Evolutionary conservation across 2,329 filamentous ascomycete genomes (phyloP).

Genomic region (Paraphoma sp.): DNA sequence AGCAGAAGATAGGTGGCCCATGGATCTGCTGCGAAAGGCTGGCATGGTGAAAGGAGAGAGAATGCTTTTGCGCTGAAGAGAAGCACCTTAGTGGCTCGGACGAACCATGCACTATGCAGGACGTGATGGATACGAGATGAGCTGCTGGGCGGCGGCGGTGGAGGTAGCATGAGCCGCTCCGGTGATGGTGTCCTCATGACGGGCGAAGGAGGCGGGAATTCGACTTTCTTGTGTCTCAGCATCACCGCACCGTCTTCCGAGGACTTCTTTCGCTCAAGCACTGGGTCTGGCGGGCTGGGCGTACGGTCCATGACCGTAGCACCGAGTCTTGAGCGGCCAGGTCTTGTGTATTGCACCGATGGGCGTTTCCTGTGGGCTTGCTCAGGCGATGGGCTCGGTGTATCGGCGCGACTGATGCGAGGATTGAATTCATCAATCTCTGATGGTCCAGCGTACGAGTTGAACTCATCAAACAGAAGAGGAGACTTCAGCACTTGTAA

Average conservation of each 20-base stretch:
- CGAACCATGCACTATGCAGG: slow-evolving; percentile 39
- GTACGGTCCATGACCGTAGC: slow-evolving; percentile 41
- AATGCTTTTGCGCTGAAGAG: slow-evolving; percentile 74
- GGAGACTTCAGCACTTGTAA: slow-evolving; percentile 77
- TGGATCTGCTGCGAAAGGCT: slow-evolving; percentile 71
- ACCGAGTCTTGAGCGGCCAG: slow-evolving; percentile 43
- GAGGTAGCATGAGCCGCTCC: slow-evolving; percentile 43
- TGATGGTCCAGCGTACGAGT: slow-evolving; percentile 46
- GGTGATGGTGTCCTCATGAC: slow-evolving; percentile 22
- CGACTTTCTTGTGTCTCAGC: slow-evolving; percentile 37
- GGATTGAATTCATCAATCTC: slow-evolving; percentile 43
- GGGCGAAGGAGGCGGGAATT: slow-evolving; percentile 27
- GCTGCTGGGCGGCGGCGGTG: slow-evolving; percentile 27
- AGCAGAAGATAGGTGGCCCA: slow-evolving; percentile 73
- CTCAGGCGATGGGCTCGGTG: slow-evolving; percentile 41
- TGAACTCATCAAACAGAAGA: slow-evolving; percentile 55
- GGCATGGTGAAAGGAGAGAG: slow-evolving; percentile 71
- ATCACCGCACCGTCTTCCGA: slow-evolving; percentile 40
- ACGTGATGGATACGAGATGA: slow-evolving; percentile 13
- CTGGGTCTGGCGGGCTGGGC: slow-evolving; percentile 39
- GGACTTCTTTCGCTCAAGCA: slow-evolving; percentile 20
- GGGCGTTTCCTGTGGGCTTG: slow-evolving; percentile 30
- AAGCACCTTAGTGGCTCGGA: slow-evolving; percentile 57
- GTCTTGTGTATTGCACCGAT: slow-evolving; percentile 34
- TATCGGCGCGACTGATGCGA: slow-evolving; percentile 55